Conservation (phyloP, 2,329 filamentous ascomycete genomes). For the Paracamarosporium sp. region DNA sequence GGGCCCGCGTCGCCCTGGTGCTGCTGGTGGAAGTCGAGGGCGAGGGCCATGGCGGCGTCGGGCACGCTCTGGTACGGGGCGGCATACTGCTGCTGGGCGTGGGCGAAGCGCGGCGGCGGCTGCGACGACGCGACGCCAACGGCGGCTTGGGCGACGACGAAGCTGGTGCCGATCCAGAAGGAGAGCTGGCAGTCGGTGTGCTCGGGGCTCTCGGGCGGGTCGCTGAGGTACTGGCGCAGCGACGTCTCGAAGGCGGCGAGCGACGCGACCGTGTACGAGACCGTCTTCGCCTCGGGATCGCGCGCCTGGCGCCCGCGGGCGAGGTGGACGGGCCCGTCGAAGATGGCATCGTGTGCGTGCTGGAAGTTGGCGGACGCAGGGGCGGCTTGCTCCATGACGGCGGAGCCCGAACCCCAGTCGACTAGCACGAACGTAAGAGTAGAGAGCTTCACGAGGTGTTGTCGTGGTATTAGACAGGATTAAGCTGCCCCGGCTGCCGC, state of each 20-base stretch:
- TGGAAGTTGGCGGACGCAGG: conserved; percentile 1
- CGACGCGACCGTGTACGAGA: conserved; percentile 37
- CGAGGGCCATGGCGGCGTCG: conserved; percentile 33
- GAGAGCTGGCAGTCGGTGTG: conserved; percentile 47
- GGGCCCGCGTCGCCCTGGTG: not conserved
- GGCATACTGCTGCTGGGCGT: conserved; percentile 19
- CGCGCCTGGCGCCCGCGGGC: conserved; percentile 46
- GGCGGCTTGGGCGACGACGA: conserved; percentile 33
- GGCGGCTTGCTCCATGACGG: conserved; percentile 7
- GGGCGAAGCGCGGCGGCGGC: conserved; percentile 5
- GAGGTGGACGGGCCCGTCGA: conserved; percentile 36
- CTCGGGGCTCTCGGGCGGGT: conserved; percentile 42
- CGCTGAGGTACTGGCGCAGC: conserved; percentile 42
- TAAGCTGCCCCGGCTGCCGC: not conserved
- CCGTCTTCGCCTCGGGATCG: conserved; percentile 42
- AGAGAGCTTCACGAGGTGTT: conserved; percentile 2
- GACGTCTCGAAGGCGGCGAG: conserved; percentile 45
- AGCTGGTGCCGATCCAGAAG: conserved; percentile 46
- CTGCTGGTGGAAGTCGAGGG: conserved; percentile 24
- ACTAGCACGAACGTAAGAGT: conserved; percentile 4
- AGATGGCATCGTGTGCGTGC: conserved; percentile 36
- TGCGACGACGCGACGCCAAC: conserved; percentile 3
- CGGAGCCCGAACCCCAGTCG: conserved; percentile 5
- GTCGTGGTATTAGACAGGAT: conserved; percentile 6
- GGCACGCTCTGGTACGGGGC: conserved; percentile 31